These are phyloP conservation scores for Alternaria metachromatica DNA, from an alignment of 2,329 filamentous ascomycete species.

Conservation along the genomic window DNA sequence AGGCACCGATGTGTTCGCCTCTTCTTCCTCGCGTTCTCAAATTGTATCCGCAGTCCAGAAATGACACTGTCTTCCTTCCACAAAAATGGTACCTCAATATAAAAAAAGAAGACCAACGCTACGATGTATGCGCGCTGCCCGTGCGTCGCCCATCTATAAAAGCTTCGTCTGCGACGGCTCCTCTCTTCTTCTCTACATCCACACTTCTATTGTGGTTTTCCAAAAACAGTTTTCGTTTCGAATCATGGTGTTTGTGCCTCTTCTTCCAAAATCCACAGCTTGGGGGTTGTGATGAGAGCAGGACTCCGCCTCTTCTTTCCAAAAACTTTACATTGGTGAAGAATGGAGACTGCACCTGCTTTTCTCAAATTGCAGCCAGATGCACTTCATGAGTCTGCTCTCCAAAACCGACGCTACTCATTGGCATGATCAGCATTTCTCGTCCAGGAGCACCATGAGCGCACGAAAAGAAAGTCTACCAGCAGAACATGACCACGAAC, in stretches of 20 bases:
- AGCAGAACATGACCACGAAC: neutral
- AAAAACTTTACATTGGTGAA: accelerated
- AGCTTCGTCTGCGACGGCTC: neutral
- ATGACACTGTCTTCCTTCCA: neutral
- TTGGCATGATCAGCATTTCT: neutral
- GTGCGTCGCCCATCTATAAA: neutral
- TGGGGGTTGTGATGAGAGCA: neutral
- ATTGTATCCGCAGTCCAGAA: too few relatives aligned
- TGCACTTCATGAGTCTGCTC: neutral
- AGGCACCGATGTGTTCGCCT: neutral
- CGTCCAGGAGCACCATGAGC: neutral
- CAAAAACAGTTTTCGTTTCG: neutral
- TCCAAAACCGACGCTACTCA: neutral
- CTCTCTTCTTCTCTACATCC: neutral
- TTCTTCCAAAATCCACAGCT: neutral
- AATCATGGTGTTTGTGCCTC: neutral
- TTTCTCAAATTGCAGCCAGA: neutral
- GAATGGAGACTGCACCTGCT: neutral
- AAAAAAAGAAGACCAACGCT: neutral
- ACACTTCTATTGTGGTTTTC: neutral
- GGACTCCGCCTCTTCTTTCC: neutral
- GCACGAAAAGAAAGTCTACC: neutral
- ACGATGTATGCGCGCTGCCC: neutral
- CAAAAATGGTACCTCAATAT: accelerated
- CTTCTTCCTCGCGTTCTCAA: neutral